These are phyloP conservation scores for Kandelia obovata DNA, from an alignment of 345 rosid genomes.

Conservation along the genomic window DNA sequence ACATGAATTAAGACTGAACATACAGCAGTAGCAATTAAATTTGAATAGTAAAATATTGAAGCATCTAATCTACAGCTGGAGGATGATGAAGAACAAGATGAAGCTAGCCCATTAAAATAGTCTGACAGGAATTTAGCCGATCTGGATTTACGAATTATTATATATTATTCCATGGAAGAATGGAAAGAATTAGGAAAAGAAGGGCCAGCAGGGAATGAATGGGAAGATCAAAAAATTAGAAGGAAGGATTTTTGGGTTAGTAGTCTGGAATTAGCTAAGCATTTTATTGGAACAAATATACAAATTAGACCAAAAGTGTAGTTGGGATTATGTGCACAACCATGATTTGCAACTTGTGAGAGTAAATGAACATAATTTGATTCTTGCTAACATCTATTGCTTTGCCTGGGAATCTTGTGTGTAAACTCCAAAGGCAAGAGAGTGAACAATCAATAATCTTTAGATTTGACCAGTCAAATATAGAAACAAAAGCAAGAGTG, in stretches of 20 bases:
- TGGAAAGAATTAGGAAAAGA: no score
- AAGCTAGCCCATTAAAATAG: background rate
- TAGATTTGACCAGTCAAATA: no score
- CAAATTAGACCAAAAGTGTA: background rate
- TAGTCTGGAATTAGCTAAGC: no score
- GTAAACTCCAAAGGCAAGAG: no score
- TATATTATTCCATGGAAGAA: no score
- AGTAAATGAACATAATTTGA: background rate
- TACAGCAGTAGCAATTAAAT: background rate
- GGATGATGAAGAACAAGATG: background rate
- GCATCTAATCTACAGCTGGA: background rate
- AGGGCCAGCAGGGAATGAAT: no score
- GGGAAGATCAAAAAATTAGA: no score
- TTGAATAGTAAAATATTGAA: background rate
- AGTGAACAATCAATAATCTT: no score
- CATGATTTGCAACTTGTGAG: background rate
- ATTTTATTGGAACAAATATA: no score
- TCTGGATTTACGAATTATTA: no score
- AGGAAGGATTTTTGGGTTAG: no score
- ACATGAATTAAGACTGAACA: background rate
- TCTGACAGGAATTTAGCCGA: background rate
- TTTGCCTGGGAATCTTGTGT: background rate
- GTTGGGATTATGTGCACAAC: background rate
- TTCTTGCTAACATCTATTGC: background rate
- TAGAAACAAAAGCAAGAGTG: no score